A percentile compares a stretch with the other conserved stretches of the same genome.
Evolutionary conservation across 345 rosid species (phyloP).

Genomic region (Firmiana major): DNA sequence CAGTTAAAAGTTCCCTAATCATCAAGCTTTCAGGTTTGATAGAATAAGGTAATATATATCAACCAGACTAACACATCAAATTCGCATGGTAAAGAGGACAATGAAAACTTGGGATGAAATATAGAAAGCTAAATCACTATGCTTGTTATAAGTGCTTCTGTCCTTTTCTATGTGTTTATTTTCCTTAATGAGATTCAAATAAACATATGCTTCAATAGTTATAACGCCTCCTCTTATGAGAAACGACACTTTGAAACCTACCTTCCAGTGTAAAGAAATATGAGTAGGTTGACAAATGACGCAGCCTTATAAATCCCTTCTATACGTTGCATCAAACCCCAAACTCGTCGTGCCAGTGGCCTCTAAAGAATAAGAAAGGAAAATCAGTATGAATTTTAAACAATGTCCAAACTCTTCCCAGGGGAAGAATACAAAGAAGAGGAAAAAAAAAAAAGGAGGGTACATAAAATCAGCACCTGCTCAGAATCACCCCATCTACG

Average conservation of each 20-base stretch:
- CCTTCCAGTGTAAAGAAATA: slow-evolving; percentile 95
- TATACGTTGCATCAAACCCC: slow-evolving; percentile 68
- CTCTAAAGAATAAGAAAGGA: slow-evolving; percentile 44
- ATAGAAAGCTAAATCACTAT: background rate
- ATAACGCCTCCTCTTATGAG: background rate
- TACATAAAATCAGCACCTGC: slow-evolving; percentile 40
- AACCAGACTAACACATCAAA: background rate
- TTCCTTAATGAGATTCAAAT: background rate
- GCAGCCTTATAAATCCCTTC: slow-evolving; percentile 93
- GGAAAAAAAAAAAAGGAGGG: slow-evolving; percentile 1
- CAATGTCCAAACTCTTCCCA: background rate
- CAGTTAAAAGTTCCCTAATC: background rate
- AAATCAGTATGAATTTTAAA: slow-evolving; percentile 9
- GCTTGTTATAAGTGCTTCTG: background rate
- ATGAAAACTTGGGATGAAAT: background rate
- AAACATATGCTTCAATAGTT: background rate
- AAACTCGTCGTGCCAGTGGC: slow-evolving; percentile 74
- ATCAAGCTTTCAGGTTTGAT: background rate
- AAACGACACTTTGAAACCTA: slow-evolving; percentile 20
- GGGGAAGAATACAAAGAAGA: background rate
- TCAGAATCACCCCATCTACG: slow-evolving; percentile 98
- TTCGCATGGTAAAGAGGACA: background rate
- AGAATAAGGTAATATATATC: background rate
- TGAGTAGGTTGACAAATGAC: slow-evolving; percentile 77
- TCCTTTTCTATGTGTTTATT: background rate